A percentile compares a stretch with the other conserved stretches of the same genome.
Evolutionary conservation across 1,139 yeast genomes (phyloP).

Genomic region (Hemisphaericaspora subhashii): DNA sequence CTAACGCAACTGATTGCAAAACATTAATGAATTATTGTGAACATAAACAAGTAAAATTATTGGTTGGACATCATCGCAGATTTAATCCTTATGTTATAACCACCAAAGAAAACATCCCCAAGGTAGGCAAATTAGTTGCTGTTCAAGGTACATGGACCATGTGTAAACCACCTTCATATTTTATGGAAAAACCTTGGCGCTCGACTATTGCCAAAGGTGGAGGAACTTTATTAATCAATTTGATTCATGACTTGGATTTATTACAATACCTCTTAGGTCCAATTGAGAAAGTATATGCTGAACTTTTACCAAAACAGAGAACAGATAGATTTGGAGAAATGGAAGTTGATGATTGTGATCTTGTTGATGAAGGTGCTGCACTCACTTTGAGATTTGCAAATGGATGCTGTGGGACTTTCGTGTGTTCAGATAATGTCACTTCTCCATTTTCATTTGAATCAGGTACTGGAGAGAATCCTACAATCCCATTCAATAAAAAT

Average conservation of each 20-base stretch:
- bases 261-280: conserved; percentile 45
- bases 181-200: conserved; percentile 36
- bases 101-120: conserved; percentile 30
- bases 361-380: conserved; percentile 47
- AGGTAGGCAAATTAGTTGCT: conserved; percentile 35
- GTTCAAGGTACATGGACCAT: conserved; percentile 44
- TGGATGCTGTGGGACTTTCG: conserved; percentile 43
- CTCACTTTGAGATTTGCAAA: conserved; percentile 37
- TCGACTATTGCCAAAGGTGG: conserved; percentile 34
- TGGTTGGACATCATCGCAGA: conserved; percentile 43
- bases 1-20: conserved; percentile 31
- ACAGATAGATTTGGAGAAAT: conserved; percentile 12
- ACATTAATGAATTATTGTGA: conserved; percentile 28
- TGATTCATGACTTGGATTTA: conserved; percentile 44
- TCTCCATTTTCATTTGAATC: conserved; percentile 44
- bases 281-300: conserved; percentile 39
- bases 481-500: conserved; percentile 33
- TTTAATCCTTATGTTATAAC: conserved; percentile 36
- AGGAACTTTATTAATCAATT: conserved; percentile 40
- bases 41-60: conserved; percentile 24
- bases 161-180: conserved; percentile 35
- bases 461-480: conserved; percentile 47
- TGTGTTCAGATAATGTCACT: conserved; percentile 43
- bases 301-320: conserved; percentile 34
- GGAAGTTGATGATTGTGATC: conserved; percentile 18